These are phyloP conservation scores for Cephalotrichum gorgonifer DNA, from an alignment of 2,329 filamentous ascomycete genomes.

Conservation along the genomic window DNA sequence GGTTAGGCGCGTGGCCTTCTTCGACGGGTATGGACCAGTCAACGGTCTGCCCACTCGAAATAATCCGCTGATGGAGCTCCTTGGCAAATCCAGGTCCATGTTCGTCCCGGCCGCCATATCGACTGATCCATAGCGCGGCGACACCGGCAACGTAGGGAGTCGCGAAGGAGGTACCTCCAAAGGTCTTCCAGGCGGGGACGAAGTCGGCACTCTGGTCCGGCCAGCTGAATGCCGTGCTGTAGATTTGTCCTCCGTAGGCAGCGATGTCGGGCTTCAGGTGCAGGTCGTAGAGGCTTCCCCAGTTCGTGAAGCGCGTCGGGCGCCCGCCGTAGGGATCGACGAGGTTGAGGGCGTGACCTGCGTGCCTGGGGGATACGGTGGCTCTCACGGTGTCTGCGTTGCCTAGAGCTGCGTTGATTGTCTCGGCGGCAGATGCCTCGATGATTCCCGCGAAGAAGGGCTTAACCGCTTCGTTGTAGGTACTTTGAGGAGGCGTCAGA, in stretches of 20 bases:
- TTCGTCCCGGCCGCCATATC: constrained; percentile 26
- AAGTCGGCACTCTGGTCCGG: background rate
- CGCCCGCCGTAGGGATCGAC: constrained; percentile 22
- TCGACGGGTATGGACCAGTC: constrained; percentile 4
- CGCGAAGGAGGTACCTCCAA: constrained; percentile 43
- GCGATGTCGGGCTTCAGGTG: constrained; percentile 39
- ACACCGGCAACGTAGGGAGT: constrained; percentile 42
- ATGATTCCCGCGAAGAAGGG: constrained; percentile 26
- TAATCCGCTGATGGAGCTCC: constrained; percentile 6
- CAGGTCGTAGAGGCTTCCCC: constrained; percentile 41
- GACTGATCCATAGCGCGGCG: constrained; percentile 33
- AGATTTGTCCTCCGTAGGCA: constrained; percentile 37
- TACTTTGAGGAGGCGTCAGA: constrained; percentile 3
- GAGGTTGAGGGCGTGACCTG: constrained; percentile 10
- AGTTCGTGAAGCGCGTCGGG: constrained; percentile 36
- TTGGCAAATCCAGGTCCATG: constrained; percentile 17
- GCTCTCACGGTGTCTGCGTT: constrained; percentile 23
- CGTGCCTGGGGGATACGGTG: constrained; percentile 20
- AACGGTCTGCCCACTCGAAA: constrained; percentile 1
- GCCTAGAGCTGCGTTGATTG: constrained; percentile 15
- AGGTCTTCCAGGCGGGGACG: constrained; percentile 33
- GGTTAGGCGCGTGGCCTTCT: background rate
- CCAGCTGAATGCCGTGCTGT: constrained; percentile 25
- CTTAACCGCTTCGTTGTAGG: background rate
- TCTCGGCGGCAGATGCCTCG: constrained; percentile 12